phyloP scores from a whole-genome alignment of 23 red algal genomes.

The Gracilaria domingensis region DNA sequence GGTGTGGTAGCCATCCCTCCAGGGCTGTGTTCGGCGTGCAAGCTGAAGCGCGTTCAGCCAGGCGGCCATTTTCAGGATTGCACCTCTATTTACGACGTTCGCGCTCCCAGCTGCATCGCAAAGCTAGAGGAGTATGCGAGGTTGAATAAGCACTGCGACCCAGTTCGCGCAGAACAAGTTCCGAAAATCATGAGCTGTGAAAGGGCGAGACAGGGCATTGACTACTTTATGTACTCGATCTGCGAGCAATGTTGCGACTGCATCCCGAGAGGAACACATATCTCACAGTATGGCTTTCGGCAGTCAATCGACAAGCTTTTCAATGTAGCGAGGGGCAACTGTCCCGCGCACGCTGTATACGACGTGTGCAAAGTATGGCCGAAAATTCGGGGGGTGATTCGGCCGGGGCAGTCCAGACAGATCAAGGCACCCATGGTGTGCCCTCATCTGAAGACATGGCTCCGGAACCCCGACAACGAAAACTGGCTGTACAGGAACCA shows the following conservation, averaged over 20 bases:
- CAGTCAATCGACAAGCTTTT: slow-evolving; percentile 1
- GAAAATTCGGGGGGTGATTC: slow-evolving; percentile 5
- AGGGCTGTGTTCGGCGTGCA: slow-evolving; percentile 57
- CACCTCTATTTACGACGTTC: slow-evolving; percentile 57
- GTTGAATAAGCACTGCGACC: slow-evolving; percentile 56
- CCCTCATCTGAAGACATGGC: slow-evolving; percentile 52
- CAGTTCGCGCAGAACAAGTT: slow-evolving; percentile 41
- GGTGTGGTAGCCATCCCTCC: slow-evolving; percentile 34
- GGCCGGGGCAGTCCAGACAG: background rate
- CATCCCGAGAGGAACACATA: slow-evolving; percentile 30
- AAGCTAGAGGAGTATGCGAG: slow-evolving; percentile 32
- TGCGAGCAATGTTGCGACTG: slow-evolving; percentile 64
- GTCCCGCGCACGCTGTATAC: slow-evolving; percentile 44
- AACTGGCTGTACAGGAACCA: slow-evolving; percentile 47
- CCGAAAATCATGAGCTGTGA: background rate
- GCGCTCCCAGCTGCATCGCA: slow-evolving; percentile 15
- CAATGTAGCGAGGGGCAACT: slow-evolving; percentile 17
- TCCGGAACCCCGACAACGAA: slow-evolving; percentile 16
- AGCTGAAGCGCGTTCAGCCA: slow-evolving; percentile 30
- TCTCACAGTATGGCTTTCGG: slow-evolving; percentile 24
- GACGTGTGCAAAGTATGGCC: slow-evolving; percentile 61
- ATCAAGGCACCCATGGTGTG: slow-evolving; percentile 20
- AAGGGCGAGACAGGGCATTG: slow-evolving; percentile 16
- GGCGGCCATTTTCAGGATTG: slow-evolving; percentile 61
- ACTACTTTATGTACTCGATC: slow-evolving; percentile 62